Base-by-base conservation (phyloP, 768 basidiomycete species). In the Trametes cubensis region DNA sequence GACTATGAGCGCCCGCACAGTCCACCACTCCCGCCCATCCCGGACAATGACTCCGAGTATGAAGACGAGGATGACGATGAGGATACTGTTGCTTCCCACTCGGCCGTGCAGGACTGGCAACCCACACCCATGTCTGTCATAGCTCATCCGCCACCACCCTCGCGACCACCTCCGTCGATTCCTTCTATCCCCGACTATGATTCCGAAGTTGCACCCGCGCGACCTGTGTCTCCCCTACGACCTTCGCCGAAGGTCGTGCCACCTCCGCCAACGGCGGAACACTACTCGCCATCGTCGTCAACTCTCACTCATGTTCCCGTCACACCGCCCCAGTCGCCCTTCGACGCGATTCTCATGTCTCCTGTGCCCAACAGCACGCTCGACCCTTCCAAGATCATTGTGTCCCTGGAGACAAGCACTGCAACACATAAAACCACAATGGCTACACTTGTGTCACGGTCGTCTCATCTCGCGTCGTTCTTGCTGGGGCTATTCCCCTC, bases 331-430 rank as follows among this genome's bases (percentile, higher is more conserved):
- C 80, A 76, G 45, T 81, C 85, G 3, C 81, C 85, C 0, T 93
- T 93, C 74, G 79, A 80, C 13, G 80, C 88, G 3, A 81, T 92
- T 55, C 80, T 92, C 6, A 71, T 94, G 30, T 72, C 73, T 10
- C 67, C 73, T 7, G 73, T 80, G 1, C 86, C 87, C 11, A 72
- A 75, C 6, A 71, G 75, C 44, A 69, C 71, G 7, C 69, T 83
- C 13, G 85, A 92, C 66, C 81, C 81, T 11, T 80, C 83, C 11
- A 85, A 85, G 66, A 75, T 86, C 38, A 84, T 93, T 52, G 80
- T 94, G 51, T 84, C 85, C 3, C 66, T 94, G 48, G 91, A 94
- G 74, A 92, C 92, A 17, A 85, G 84, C 65, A 89, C 89, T 0
- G 69, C 77, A 30, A 85, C 85, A 0, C 81, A 84, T 69, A 82